A percentile compares a stretch with the other conserved stretches of the same genome.
These are phyloP conservation scores for Aspergillus transmontanensis DNA, from an alignment of 2,329 filamentous ascomycete species.

Conservation along the genomic window DNA sequence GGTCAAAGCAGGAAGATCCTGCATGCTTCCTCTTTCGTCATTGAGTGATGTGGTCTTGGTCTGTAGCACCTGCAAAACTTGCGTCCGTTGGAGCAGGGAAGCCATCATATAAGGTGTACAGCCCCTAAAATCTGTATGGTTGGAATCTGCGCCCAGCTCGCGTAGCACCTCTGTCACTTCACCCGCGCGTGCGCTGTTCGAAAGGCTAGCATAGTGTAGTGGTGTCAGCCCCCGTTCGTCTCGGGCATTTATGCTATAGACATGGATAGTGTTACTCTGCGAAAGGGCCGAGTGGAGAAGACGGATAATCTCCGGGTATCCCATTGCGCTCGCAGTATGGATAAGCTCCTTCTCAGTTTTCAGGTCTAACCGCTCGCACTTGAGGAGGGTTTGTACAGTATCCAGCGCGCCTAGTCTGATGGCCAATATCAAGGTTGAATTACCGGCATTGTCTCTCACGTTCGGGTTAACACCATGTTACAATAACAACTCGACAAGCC, in stretches of 20 bases:
- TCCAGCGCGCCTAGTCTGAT: neutral
- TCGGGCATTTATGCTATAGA: neutral
- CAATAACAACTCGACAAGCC: neutral
- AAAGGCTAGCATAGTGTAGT: too few species aligned
- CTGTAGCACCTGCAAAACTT: too few species aligned
- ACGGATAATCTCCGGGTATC: neutral
- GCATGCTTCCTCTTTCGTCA: too few species aligned
- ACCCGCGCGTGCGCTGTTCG: too few species aligned
- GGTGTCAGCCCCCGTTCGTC: too few species aligned
- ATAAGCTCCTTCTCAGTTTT: neutral
- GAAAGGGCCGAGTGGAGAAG: neutral
- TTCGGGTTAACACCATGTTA: neutral
- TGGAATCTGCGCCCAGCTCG: too few species aligned
- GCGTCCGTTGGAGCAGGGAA: too few species aligned
- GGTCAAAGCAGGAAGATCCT: too few species aligned
- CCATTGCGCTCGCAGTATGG: neutral
- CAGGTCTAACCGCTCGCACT: neutral
- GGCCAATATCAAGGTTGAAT: neutral
- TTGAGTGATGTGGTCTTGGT: too few species aligned
- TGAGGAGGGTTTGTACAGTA: neutral
- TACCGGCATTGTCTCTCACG: neutral
- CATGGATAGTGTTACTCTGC: neutral
- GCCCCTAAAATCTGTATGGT: too few species aligned
- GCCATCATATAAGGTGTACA: too few species aligned
- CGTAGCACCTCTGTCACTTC: too few species aligned